phyloP scores from a whole-genome alignment of 305 asterid species.

The Solanum chacoense region DNA sequence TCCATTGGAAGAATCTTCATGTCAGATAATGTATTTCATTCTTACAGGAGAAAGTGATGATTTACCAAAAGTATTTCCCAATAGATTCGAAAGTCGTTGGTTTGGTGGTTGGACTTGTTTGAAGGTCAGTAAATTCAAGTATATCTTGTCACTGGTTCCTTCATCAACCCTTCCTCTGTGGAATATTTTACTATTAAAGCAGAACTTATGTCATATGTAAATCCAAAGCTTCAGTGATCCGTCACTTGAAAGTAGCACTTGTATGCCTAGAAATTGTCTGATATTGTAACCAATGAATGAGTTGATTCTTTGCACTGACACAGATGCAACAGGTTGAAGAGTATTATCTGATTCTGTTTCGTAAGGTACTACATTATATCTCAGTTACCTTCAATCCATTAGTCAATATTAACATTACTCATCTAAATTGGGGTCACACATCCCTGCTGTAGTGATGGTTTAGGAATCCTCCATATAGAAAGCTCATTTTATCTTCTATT shows the following conservation, averaged over 20 bases:
- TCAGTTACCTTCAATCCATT: background rate
- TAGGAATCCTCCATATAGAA: background rate
- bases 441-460: background rate
- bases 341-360: background rate
- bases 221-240: background rate
- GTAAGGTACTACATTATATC: background rate
- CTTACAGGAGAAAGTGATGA: slow-evolving; percentile 26
- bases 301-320: background rate
- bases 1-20: slow-evolving; percentile 1
- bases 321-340: background rate
- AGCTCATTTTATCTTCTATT: background rate
- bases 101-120: slow-evolving; percentile 75
- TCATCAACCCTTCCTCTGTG: background rate
- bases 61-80: slow-evolving; percentile 16
- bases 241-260: background rate
- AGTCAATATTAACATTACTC: background rate
- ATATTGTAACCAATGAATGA: background rate
- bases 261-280: background rate
- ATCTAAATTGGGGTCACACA: background rate
- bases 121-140: slow-evolving; percentile 5
- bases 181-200: background rate
- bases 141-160: slow-evolving; percentile 2
- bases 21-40: slow-evolving; percentile 4
- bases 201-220: background rate
- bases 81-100: slow-evolving; percentile 61